Percentiles rank a stretch among this genome's conserved stretches.
These are phyloP conservation scores for Artemisia argyi DNA, from an alignment of 129 eudicot species.

Conservation along the genomic window DNA sequence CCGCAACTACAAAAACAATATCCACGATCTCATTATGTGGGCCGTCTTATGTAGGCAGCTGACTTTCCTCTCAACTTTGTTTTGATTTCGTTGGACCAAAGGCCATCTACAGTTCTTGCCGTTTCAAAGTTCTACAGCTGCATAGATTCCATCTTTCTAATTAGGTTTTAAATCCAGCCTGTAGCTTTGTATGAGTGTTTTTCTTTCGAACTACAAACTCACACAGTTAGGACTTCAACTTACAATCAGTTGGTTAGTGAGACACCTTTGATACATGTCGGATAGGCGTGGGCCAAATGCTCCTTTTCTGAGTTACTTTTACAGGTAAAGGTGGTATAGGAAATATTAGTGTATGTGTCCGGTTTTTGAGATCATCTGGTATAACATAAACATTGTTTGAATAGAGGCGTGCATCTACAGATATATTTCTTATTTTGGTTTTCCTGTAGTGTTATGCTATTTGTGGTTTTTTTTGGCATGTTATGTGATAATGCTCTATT, in stretches of 20 bases:
- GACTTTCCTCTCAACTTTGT: background rate
- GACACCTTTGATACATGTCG: no score
- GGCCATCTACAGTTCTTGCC: background rate
- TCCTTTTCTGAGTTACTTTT: background rate
- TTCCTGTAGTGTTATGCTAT: no score
- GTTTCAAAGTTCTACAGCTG: background rate
- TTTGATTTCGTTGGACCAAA: background rate
- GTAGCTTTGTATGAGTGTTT: background rate
- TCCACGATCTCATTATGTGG: constrained; percentile 76
- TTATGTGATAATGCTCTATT: background rate
- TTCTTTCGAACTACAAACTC: no score
- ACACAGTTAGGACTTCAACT: no score
- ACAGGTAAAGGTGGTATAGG: constrained; percentile 14
- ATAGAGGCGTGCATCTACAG: background rate
- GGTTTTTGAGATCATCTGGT: background rate
- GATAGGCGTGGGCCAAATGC: no score
- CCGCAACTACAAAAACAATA: constrained; percentile 72
- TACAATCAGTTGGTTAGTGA: no score
- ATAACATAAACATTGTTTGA: background rate
- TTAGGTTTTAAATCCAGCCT: constrained; percentile 1
- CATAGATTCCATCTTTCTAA: background rate
- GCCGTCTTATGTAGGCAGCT: constrained; percentile 62
- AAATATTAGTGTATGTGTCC: background rate
- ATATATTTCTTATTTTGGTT: background rate
- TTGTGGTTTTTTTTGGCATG: no score